Conservation (phyloP, 1,284 basidiomycete species). For the Ganoderma lucidum region DNA sequence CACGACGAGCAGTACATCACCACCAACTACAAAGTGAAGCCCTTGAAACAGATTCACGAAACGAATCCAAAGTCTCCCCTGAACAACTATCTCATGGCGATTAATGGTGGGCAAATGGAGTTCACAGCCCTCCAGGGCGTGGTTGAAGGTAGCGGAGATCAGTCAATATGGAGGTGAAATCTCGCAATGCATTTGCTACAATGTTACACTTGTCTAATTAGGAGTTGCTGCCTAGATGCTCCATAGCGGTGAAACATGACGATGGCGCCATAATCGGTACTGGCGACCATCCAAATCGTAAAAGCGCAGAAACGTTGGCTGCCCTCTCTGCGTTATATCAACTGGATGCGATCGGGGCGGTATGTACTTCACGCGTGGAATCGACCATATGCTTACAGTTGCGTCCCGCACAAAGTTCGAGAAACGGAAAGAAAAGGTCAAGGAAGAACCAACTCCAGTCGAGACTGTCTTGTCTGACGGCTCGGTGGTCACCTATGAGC, state of each 20-base stretch:
- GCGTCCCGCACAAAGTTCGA: slow-evolving; percentile 19
- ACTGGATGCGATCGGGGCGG: slow-evolving; percentile 65
- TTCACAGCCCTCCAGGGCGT: slow-evolving; percentile 20
- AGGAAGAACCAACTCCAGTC: slow-evolving; percentile 9
- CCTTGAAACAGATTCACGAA: slow-evolving; percentile 43
- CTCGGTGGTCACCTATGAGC: slow-evolving; percentile 72
- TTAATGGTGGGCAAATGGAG: slow-evolving; percentile 20
- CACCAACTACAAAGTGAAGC: slow-evolving; percentile 35
- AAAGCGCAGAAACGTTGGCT: slow-evolving; percentile 81
- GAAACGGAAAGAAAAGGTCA: slow-evolving; percentile 28
- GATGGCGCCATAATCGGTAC: slow-evolving; percentile 54
- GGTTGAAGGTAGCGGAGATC: slow-evolving; percentile 26
- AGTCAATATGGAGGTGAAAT: slow-evolving; percentile 32
- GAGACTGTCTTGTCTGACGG: slow-evolving; percentile 69
- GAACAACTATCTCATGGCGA: slow-evolving; percentile 43
- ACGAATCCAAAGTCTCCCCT: slow-evolving; percentile 57
- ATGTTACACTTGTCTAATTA: neutral
- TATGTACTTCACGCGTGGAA: slow-evolving; percentile 39
- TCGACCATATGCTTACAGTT: slow-evolving; percentile 6
- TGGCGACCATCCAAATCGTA: slow-evolving; percentile 73
- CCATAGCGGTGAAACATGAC: slow-evolving; percentile 35
- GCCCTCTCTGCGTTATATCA: slow-evolving; percentile 79
- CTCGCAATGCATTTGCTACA: neutral
- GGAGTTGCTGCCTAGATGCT: slow-evolving; percentile 16
- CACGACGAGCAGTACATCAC: slow-evolving; percentile 43